phyloP scores from a whole-genome alignment of 176 grass and related monocot genomes.

The Cymbopogon citratus region DNA sequence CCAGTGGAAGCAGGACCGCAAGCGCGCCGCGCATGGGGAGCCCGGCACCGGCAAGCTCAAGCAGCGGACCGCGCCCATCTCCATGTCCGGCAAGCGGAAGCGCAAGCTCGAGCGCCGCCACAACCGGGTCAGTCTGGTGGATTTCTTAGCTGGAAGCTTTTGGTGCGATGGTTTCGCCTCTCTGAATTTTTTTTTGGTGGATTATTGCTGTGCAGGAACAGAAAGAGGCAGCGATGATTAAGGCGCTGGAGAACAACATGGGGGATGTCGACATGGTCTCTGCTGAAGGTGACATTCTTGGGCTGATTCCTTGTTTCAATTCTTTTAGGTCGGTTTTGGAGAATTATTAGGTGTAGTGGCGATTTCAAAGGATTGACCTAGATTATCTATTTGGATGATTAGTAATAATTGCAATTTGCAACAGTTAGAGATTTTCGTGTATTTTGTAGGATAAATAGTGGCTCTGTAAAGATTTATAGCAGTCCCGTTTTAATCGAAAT shows the following conservation, averaged over 20 bases:
- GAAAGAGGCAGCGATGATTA: slow-evolving; percentile 42
- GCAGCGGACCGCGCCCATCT: slow-evolving; percentile 41
- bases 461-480: background rate
- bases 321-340: background rate
- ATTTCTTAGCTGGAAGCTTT: background rate
- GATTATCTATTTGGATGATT: background rate
- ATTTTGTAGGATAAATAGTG: background rate
- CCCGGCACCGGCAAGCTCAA: slow-evolving; percentile 48
- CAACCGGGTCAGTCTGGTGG: slow-evolving; percentile 25
- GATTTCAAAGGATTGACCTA: background rate
- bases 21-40: slow-evolving; percentile 46
- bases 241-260: slow-evolving; percentile 49
- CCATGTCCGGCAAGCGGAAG: slow-evolving; percentile 56
- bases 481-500: background rate
- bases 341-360: background rate
- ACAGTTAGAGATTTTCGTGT: background rate
- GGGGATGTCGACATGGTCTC: slow-evolving; percentile 43
- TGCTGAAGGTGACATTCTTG: slow-evolving; percentile 29
- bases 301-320: background rate
- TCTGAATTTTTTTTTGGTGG: background rate
- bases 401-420: background rate
- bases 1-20: slow-evolving; percentile 42
- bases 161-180: background rate
- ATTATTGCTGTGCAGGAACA: slow-evolving; percentile 27
- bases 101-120: slow-evolving; percentile 43